These are phyloP conservation scores for Beta corolliflora DNA, from an alignment of 179 eudicot genomes.

Conservation along the genomic window DNA sequence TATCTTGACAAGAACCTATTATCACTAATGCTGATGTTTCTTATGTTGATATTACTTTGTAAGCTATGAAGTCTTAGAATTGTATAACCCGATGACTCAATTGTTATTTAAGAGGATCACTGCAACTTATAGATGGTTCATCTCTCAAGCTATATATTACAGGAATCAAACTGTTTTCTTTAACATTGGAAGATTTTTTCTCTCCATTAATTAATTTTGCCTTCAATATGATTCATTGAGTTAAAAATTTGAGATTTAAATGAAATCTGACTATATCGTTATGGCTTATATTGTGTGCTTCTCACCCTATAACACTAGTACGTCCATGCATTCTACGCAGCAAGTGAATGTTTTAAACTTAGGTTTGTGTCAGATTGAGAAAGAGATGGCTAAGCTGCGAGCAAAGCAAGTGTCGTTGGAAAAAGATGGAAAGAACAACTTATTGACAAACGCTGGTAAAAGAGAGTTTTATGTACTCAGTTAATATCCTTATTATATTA, in stretches of 20 bases:
- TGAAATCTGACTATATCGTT: background rate
- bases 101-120: background rate
- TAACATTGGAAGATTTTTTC: background rate
- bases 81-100: background rate
- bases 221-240: background rate
- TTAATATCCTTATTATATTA: too few species aligned
- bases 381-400: constrained; percentile 43
- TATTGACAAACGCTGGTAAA: constrained; percentile 24
- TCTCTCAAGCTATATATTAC: background rate
- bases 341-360: constrained; percentile 40
- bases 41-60: background rate
- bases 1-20: background rate
- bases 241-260: background rate
- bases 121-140: background rate
- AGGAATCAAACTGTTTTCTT: background rate
- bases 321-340: constrained; percentile 29
- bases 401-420: constrained; percentile 36
- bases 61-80: background rate
- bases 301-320: background rate
- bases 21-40: background rate
- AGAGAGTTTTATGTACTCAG: background rate
- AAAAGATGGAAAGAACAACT: constrained; percentile 29
- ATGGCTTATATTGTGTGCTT: background rate
- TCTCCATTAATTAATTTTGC: background rate
- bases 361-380: constrained; percentile 42